Percentiles rank a stretch among this genome's conserved stretches.
phyloP scores from a whole-genome alignment of 1,284 basidiomycete genomes.

The Sporisorium scitamineum region DNA sequence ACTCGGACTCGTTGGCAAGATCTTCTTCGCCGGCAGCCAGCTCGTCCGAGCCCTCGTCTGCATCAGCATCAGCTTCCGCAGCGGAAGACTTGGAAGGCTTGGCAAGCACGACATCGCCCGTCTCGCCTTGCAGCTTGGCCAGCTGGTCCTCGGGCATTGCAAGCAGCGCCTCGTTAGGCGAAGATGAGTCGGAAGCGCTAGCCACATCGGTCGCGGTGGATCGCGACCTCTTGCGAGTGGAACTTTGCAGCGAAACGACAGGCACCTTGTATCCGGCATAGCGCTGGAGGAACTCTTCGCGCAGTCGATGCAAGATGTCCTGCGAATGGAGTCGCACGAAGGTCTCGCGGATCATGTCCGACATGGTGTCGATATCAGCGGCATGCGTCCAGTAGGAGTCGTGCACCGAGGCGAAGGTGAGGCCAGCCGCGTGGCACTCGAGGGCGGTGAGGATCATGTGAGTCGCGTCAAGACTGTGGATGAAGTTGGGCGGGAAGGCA shows the following conservation, averaged over 20 bases:
- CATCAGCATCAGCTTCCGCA: conserved; percentile 15
- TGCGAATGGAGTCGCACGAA: conserved; percentile 93
- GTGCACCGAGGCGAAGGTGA: conserved; percentile 92
- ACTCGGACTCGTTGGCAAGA: conserved; percentile 10
- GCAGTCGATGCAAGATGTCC: conserved; percentile 77
- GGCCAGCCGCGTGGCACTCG: conserved; percentile 73
- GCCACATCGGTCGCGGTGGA: conserved; percentile 15
- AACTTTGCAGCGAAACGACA: conserved; percentile 31
- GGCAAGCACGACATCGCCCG: conserved; percentile 28
- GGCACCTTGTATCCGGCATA: conserved; percentile 63
- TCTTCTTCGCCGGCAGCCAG: conserved; percentile 22
- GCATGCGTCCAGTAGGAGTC: conserved; percentile 99
- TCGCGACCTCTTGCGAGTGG: conserved; percentile 6
- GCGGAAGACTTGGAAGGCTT: conserved; percentile 16
- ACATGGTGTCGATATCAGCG: conserved; percentile 87
- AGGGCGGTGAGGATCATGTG: conserved; percentile 99
- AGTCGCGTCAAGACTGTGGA: conserved; percentile 96
- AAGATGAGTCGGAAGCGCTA: conserved; percentile 7
- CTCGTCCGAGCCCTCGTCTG: conserved; percentile 22
- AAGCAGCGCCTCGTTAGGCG: conserved; percentile 26
- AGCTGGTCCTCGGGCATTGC: conserved; percentile 42
- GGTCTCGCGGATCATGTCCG: conserved; percentile 86
- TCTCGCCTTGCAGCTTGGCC: conserved; percentile 31
- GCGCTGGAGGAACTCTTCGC: conserved; percentile 70
- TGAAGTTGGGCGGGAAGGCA: conserved; percentile 98